A percentile compares a stretch with the other conserved stretches of the same genome.
Evolutionary conservation across 78 protist species (phyloP).

Genomic region (Chrysochromulina tobinii): DNA sequence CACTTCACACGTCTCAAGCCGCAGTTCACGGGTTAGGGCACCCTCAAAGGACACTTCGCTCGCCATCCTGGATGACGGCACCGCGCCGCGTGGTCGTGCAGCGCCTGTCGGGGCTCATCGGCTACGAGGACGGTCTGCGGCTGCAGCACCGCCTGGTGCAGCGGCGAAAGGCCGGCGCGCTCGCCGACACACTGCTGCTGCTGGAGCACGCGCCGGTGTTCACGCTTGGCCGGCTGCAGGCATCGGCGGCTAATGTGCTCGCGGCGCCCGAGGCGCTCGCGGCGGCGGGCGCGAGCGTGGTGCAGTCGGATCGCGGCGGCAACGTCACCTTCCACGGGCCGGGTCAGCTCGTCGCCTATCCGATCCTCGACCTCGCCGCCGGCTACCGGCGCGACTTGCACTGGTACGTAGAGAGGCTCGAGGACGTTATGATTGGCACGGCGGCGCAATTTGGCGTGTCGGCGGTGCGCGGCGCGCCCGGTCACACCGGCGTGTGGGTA

Average conservation of each 20-base stretch:
- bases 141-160: neutral
- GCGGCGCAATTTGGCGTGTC: neutral
- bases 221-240: slow-evolving; percentile 13
- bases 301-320: slow-evolving; percentile 41
- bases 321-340: slow-evolving; percentile 62
- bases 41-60: too few relatives aligned
- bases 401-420: slow-evolving; percentile 37
- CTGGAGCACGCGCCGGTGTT: slow-evolving; percentile 24
- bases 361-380: slow-evolving; percentile 17
- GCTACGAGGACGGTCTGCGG: neutral
- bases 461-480: neutral
- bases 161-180: neutral
- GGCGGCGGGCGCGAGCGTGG: neutral
- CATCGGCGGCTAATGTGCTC: neutral
- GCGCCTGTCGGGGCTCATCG: neutral
- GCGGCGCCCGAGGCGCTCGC: neutral
- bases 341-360: slow-evolving; percentile 64
- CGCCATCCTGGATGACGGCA: too few relatives aligned
- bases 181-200: neutral
- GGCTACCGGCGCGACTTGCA: neutral
- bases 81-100: too few relatives aligned
- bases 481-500: slow-evolving; percentile 58
- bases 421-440: slow-evolving; percentile 7
- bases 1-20: too few relatives aligned
- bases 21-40: too few relatives aligned